A percentile compares a stretch with the other conserved stretches of the same genome.
Evolutionary conservation across 495 filamentous ascomycete species (phyloP).

Genomic region (Aspergillus olivimuriae): DNA sequence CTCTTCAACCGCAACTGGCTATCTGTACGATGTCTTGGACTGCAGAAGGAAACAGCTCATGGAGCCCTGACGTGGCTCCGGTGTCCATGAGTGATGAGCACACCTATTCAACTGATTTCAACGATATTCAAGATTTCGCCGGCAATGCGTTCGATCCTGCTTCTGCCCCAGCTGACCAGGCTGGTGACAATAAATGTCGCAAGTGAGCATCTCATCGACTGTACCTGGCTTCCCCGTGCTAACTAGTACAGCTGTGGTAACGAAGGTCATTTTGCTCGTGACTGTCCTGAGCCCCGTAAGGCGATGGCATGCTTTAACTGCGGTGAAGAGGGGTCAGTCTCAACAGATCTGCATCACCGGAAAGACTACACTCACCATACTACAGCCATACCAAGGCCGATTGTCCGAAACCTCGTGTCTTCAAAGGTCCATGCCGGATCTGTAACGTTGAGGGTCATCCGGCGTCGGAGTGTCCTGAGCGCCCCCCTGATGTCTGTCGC

Average conservation of each 20-base stretch:
- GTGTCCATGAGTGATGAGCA: too few species aligned
- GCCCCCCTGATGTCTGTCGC: slow-evolving; percentile 57
- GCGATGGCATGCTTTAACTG: slow-evolving; percentile 71
- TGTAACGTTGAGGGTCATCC: slow-evolving; percentile 72
- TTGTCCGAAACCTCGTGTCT: slow-evolving; percentile 60
- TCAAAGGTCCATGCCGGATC: slow-evolving; percentile 62
- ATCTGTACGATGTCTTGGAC: too few species aligned
- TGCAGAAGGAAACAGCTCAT: too few species aligned
- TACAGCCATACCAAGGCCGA: slow-evolving; percentile 57
- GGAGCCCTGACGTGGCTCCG: too few species aligned
- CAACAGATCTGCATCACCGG: neutral
- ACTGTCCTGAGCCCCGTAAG: slow-evolving; percentile 48
- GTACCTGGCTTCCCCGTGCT: slow-evolving; percentile 3
- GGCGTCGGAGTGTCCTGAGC: slow-evolving; percentile 64
- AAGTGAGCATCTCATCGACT: slow-evolving; percentile 28
- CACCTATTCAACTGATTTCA: too few species aligned
- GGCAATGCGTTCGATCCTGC: slow-evolving; percentile 3
- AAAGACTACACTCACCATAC: neutral
- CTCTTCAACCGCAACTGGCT: too few species aligned
- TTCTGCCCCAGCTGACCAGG: slow-evolving; percentile 10
- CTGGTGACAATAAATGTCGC: slow-evolving; percentile 34
- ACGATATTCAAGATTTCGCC: slow-evolving; percentile 1
- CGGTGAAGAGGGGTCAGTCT: slow-evolving; percentile 58
- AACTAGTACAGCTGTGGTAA: slow-evolving; percentile 42
- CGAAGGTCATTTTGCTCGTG: slow-evolving; percentile 50